Evolutionary conservation across 257 asterid genomes (phyloP).

Genomic region (Nicotiana undulata): DNA sequence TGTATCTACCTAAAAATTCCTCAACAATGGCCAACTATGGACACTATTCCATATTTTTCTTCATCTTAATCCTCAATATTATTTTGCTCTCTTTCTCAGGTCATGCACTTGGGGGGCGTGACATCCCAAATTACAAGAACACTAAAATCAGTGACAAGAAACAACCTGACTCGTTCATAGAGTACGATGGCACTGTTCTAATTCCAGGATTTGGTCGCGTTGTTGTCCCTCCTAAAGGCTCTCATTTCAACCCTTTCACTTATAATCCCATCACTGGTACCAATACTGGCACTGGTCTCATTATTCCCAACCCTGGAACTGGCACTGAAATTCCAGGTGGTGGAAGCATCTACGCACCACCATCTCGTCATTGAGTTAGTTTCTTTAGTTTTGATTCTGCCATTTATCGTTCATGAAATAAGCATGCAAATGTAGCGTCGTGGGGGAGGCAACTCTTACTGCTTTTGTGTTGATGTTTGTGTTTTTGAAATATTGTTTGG

Average conservation of each 20-base stretch:
- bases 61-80: conserved; percentile 21
- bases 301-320: conserved; percentile 28
- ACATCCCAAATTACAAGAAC: conserved; percentile 16
- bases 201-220: conserved; percentile 65
- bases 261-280: conserved; percentile 65
- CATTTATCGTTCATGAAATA: neutral
- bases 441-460: neutral
- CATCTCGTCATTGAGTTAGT: conserved; percentile 42
- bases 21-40: conserved; percentile 34
- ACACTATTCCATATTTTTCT: conserved; percentile 6
- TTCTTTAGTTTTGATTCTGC: neutral
- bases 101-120: conserved; percentile 22
- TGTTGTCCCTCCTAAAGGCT: conserved; percentile 37
- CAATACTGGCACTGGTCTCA: conserved; percentile 31
- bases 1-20: neutral
- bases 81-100: conserved; percentile 10
- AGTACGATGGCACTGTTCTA: conserved; percentile 46
- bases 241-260: conserved; percentile 22
- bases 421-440: neutral
- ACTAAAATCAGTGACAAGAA: conserved; percentile 6
- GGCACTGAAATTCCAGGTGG: conserved; percentile 8
- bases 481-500: no score
- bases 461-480: neutral
- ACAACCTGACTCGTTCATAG: conserved; percentile 29
- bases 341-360: conserved; percentile 31